Conservation (phyloP, 164 flowering plant species). For the Magnolia officinalis region DNA sequence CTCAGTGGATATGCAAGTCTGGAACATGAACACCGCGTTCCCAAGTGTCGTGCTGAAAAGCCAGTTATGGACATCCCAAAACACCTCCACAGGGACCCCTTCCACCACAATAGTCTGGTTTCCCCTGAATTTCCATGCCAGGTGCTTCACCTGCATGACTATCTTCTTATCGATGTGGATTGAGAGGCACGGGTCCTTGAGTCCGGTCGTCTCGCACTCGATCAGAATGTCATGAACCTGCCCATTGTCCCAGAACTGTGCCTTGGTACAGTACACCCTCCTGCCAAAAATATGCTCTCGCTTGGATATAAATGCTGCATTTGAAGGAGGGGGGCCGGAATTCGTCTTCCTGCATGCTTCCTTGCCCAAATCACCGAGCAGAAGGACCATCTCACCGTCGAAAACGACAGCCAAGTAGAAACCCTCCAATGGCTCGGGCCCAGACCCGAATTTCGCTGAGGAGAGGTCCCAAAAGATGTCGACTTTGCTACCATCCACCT, state of each 20-base stretch:
- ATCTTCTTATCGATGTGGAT: slow-evolving; percentile 32
- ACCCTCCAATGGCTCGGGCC: slow-evolving; percentile 42
- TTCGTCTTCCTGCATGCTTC: slow-evolving; percentile 34
- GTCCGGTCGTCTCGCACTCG: slow-evolving; percentile 28
- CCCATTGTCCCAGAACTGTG: slow-evolving; percentile 39
- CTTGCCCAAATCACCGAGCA: slow-evolving; percentile 40
- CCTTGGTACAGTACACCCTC: slow-evolving; percentile 29
- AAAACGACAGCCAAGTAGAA: slow-evolving; percentile 32
- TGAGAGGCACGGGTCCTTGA: slow-evolving; percentile 27
- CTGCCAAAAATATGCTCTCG: slow-evolving; percentile 44
- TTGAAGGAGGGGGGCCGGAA: slow-evolving; percentile 11
- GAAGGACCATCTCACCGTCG: slow-evolving; percentile 28
- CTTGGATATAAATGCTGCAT: slow-evolving; percentile 30
- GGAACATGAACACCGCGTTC: slow-evolving; percentile 86
- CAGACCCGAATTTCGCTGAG: slow-evolving; percentile 34
- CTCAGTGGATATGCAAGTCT: slow-evolving; percentile 61
- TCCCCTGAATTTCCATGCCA: slow-evolving; percentile 46
- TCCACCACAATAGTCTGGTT: slow-evolving; percentile 41
- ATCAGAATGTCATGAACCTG: slow-evolving; percentile 28
- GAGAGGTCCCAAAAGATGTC: slow-evolving; percentile 45
- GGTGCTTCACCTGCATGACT: slow-evolving; percentile 39
- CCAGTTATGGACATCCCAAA: slow-evolving; percentile 92
- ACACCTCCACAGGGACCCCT: slow-evolving; percentile 64
- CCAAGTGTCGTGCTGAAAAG: slow-evolving; percentile 51
- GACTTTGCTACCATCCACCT: slow-evolving; percentile 19